Percentiles rank a stretch among this genome's conserved stretches.
phyloP scores from a whole-genome alignment of 2,329 filamentous ascomycete genomes.

The Colletotrichum salicis region DNA sequence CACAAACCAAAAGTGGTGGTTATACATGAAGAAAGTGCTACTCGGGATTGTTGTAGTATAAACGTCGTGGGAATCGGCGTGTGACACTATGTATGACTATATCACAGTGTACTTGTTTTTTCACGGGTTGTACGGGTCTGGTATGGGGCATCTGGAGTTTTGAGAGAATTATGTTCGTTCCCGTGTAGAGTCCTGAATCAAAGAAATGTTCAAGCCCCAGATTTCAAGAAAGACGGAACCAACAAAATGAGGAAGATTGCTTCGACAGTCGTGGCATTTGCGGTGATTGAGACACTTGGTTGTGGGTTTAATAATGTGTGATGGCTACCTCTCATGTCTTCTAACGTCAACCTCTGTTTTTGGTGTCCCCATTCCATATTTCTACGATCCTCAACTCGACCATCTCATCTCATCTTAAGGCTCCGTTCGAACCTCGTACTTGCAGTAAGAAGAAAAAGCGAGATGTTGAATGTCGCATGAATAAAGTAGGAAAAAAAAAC shows the following conservation, averaged over 20 bases:
- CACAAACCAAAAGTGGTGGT: background rate
- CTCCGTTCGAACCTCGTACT: background rate
- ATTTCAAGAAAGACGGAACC: too few relatives aligned
- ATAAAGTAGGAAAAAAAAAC: background rate
- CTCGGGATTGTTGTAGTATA: background rate
- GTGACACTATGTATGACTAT: background rate
- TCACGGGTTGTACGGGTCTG: background rate
- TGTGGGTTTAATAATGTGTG: background rate
- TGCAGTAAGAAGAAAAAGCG: constrained; percentile 12
- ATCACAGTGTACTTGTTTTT: background rate
- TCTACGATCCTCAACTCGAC: background rate
- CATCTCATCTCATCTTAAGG: constrained; percentile 1
- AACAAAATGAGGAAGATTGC: too few relatives aligned
- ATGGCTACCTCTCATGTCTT: background rate
- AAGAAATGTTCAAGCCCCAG: background rate
- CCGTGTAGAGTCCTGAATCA: background rate
- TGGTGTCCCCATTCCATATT: background rate
- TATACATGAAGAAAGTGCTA: background rate
- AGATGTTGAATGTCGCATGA: constrained; percentile 36
- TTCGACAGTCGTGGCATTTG: background rate
- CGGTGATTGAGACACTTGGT: background rate
- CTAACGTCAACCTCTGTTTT: background rate
- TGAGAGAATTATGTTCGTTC: constrained; percentile 6
- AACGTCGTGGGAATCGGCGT: background rate
- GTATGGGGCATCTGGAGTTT: constrained; percentile 4